Conservation (phyloP, 257 asterid genomes). For the Jacaranda copaia region DNA sequence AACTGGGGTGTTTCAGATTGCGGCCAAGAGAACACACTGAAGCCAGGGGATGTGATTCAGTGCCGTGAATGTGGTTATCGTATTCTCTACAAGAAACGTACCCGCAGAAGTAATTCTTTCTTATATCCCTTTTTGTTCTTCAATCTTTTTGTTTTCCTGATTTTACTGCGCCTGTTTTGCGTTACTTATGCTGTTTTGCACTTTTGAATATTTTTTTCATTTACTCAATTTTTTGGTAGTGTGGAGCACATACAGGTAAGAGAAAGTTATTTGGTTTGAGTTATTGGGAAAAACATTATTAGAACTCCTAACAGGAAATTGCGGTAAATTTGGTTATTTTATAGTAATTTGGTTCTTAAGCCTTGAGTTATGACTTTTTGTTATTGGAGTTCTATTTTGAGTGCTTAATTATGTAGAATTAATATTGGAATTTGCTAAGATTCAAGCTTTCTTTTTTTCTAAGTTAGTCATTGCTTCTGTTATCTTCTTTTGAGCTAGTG, state of each 20-base stretch:
- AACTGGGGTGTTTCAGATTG: conserved; percentile 60
- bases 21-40: conserved; percentile 87
- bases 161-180: neutral
- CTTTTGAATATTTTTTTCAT: neutral
- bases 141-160: neutral
- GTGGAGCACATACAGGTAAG: too few species aligned
- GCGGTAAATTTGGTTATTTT: too few species aligned
- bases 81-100: conserved; percentile 91
- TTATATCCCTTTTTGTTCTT: neutral
- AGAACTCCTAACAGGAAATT: too few species aligned
- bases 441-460: neutral
- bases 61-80: conserved; percentile 94
- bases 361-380: too few species aligned
- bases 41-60: conserved; percentile 84
- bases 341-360: too few species aligned
- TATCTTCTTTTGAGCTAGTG: neutral
- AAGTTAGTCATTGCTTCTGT: neutral
- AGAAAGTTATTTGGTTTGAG: too few species aligned
- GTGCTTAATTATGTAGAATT: too few species aligned
- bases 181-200: neutral
- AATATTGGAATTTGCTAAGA: too few species aligned
- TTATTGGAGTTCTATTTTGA: too few species aligned
- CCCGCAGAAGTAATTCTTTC: conserved; percentile 68
- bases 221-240: too few species aligned
- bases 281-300: too few species aligned